phyloP scores from a whole-genome alignment of 75 land plant species.

The Gnetum montanum region DNA sequence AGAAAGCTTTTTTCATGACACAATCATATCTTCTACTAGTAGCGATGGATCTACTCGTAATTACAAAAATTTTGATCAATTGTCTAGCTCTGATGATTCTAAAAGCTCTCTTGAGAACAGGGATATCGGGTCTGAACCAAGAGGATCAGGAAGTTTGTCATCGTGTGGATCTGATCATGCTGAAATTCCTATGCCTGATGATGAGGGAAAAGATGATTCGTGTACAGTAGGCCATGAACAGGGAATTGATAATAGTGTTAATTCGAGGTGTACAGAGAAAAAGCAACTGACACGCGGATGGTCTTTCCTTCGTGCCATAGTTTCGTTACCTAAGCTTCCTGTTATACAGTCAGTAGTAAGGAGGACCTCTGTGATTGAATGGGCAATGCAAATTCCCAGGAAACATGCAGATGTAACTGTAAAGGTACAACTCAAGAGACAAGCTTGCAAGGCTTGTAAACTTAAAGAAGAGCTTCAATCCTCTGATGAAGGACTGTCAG shows the following conservation, averaged over 20 bases:
- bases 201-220: neutral
- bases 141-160: neutral
- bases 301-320: constrained; percentile 37
- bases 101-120: constrained; percentile 2
- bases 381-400: constrained; percentile 66
- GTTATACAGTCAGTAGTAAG: constrained; percentile 10
- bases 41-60: neutral
- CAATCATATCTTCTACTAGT: neutral
- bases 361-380: constrained; percentile 55
- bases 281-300: constrained; percentile 29
- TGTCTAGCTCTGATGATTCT: neutral
- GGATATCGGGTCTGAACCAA: neutral
- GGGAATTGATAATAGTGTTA: neutral
- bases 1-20: neutral
- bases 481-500: neutral
- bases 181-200: neutral
- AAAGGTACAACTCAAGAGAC: neutral
- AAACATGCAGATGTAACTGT: constrained; percentile 14
- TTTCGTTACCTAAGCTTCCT: constrained; percentile 12
- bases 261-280: neutral
- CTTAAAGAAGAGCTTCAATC: neutral
- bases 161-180: neutral
- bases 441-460: neutral
- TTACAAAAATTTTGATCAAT: neutral
- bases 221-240: neutral